Evolutionary conservation across 2,329 filamentous ascomycete genomes (phyloP).

Genomic region (Neoarthrinium moseri): DNA sequence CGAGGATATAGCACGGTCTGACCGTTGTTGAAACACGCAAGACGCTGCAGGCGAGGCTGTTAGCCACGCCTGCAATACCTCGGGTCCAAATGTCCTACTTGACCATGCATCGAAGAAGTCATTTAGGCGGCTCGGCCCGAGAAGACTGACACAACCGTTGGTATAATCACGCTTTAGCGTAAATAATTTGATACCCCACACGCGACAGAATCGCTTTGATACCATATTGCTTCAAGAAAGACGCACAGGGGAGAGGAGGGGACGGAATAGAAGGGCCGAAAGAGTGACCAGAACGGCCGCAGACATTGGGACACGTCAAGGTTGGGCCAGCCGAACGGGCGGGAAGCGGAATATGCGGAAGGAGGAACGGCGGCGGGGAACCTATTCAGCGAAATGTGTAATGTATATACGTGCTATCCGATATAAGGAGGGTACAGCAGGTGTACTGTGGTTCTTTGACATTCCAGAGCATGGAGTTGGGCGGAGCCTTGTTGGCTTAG

Average conservation of each 20-base stretch:
- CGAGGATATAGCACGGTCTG: no score
- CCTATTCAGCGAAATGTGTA: background rate
- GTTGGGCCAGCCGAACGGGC: background rate
- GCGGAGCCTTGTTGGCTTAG: no score
- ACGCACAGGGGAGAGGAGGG: background rate
- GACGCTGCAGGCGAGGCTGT: no score
- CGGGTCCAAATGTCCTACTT: no score
- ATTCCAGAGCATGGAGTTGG: conserved; percentile 1
- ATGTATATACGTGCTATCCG: background rate
- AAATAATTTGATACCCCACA: conserved; percentile 3
- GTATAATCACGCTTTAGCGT: background rate
- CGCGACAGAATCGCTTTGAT: background rate
- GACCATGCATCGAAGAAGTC: no score
- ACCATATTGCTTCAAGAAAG: background rate
- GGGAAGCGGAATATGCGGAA: background rate
- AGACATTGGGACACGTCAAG: background rate
- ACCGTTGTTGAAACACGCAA: no score
- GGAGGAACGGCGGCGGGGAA: background rate
- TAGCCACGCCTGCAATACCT: no score
- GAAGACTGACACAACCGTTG: background rate
- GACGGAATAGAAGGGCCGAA: background rate
- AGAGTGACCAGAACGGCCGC: background rate
- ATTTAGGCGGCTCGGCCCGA: no score
- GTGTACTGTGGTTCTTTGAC: background rate
- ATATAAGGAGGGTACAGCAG: background rate